phyloP scores from a whole-genome alignment of 805 yeast species.

The Cyberlindnera suaveolens region DNA sequence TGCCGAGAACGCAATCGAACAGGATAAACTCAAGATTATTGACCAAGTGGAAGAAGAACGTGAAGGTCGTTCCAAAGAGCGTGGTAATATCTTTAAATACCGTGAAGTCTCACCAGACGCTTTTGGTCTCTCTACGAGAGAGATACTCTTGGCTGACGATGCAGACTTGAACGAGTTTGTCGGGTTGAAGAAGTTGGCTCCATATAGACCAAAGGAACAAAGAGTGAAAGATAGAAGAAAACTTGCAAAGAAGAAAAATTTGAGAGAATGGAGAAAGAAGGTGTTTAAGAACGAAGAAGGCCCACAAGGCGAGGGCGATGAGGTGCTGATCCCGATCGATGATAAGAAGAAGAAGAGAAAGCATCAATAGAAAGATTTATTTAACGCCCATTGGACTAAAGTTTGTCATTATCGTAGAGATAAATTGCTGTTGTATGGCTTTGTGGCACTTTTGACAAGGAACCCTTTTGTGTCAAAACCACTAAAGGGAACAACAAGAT shows the following conservation, averaged over 20 bases:
- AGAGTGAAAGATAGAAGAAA: conserved; percentile 75
- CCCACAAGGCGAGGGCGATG: conserved; percentile 22
- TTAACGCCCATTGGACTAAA: not conserved
- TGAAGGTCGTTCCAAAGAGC: conserved; percentile 50
- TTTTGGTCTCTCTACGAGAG: conserved; percentile 79
- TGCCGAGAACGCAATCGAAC: conserved; percentile 76
- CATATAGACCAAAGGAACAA: conserved; percentile 74
- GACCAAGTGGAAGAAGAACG: conserved; percentile 63
- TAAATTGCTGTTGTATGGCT: not conserved
- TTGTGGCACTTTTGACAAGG: too few relatives aligned
- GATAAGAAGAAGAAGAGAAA: conserved; percentile 8
- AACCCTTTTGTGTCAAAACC: too few relatives aligned
- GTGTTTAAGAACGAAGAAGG: conserved; percentile 65
- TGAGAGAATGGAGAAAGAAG: conserved; percentile 85
- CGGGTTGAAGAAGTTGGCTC: conserved; percentile 89
- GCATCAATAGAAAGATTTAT: conserved; percentile 1
- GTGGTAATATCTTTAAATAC: conserved; percentile 61
- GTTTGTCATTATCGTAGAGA: not conserved
- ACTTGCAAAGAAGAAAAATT: conserved; percentile 72
- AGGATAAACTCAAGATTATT: conserved; percentile 55
- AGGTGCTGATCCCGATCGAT: conserved; percentile 20
- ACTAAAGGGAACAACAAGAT: too few relatives aligned
- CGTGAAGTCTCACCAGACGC: conserved; percentile 94
- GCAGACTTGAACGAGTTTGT: conserved; percentile 74
- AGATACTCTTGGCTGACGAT: conserved; percentile 87